These are phyloP conservation scores for Phallus indusiatus DNA, from an alignment of 768 basidiomycete genomes.

Conservation along the genomic window DNA sequence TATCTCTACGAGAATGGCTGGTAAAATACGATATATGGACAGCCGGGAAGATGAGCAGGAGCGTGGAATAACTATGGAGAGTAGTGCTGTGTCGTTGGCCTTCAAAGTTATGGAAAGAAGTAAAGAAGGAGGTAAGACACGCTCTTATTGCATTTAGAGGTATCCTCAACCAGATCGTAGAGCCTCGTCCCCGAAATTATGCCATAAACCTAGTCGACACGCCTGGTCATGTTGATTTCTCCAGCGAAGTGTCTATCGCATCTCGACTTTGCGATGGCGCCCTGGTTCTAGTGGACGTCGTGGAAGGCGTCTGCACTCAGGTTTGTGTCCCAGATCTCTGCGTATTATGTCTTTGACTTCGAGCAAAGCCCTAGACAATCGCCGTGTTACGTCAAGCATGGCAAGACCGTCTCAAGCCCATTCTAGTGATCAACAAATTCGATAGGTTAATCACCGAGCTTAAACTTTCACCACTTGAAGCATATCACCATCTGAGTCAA, in stretches of 20 bases:
- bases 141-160: conserved; percentile 16
- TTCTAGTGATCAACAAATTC: conserved; percentile 95
- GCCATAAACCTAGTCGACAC: conserved; percentile 96
- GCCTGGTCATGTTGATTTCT: conserved; percentile 98
- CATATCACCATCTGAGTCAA: conserved; percentile 87
- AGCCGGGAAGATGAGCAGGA: conserved; percentile 96
- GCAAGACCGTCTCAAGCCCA: conserved; percentile 77
- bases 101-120: conserved; percentile 69
- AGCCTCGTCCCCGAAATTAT: conserved; percentile 55
- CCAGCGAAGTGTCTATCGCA: conserved; percentile 92
- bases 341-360: not conserved
- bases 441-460: conserved; percentile 93
- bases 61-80: conserved; percentile 98
- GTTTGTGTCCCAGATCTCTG: conserved; percentile 31
- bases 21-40: conserved; percentile 93
- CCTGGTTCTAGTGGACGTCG: conserved; percentile 89
- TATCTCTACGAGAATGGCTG: conserved; percentile 89
- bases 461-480: conserved; percentile 82
- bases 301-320: conserved; percentile 98
- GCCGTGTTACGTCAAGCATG: conserved; percentile 93
- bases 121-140: conserved; percentile 41
- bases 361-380: conserved; percentile 56
- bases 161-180: conserved; percentile 25
- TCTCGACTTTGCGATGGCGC: conserved; percentile 93
- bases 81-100: conserved; percentile 82